Percentiles rank a stretch among this genome's conserved stretches.
phyloP scores from a whole-genome alignment of 371 early-diverging fungal genomes.

The Parasitella parasitica region DNA sequence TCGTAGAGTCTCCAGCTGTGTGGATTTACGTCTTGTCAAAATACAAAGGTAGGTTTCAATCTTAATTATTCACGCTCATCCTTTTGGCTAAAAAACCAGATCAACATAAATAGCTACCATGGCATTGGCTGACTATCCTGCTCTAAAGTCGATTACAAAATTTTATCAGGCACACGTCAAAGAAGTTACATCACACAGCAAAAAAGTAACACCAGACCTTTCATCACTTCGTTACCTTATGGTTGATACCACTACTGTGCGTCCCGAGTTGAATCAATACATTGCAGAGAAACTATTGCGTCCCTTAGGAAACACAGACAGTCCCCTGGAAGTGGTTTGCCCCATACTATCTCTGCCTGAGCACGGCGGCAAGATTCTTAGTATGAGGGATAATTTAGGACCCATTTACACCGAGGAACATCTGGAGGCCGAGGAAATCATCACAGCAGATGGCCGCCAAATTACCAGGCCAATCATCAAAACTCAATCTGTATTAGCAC shows the following conservation, averaged over 20 bases:
- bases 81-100: neutral
- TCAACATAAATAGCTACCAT: constrained; percentile 58
- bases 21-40: constrained; percentile 72
- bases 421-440: neutral
- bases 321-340: constrained; percentile 57
- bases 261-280: constrained; percentile 52
- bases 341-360: constrained; percentile 67
- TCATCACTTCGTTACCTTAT: constrained; percentile 61
- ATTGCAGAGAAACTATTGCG: constrained; percentile 62
- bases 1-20: constrained; percentile 65
- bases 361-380: constrained; percentile 71
- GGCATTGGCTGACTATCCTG: constrained; percentile 67
- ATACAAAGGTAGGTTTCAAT: constrained; percentile 37
- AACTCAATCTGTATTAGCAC: constrained; percentile 25
- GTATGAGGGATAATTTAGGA: constrained; percentile 47
- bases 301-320: constrained; percentile 48
- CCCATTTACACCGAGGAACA: constrained; percentile 24
- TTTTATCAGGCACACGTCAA: constrained; percentile 40
- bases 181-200: constrained; percentile 45
- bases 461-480: neutral
- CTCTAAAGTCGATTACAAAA: constrained; percentile 54
- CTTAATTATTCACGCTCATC: neutral
- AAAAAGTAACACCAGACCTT: constrained; percentile 57
- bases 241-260: constrained; percentile 62
- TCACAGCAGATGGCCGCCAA: constrained; percentile 3